Conservation (phyloP, 1,284 basidiomycete species). For the Ganoderma sinense region DNA sequence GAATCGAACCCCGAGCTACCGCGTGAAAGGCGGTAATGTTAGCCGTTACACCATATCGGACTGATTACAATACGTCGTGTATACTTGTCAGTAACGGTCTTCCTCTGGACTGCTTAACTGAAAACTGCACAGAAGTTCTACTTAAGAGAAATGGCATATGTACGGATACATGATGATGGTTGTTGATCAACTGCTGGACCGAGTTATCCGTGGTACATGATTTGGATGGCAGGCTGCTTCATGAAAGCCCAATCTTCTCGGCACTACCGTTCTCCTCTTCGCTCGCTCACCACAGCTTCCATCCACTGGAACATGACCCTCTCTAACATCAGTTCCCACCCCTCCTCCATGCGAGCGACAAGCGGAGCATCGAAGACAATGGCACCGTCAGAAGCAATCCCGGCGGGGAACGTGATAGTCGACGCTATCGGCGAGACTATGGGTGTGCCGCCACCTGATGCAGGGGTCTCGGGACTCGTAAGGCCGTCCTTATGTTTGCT, state of each 20-base stretch:
- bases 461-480: conserved; percentile 25
- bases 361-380: conserved; percentile 75
- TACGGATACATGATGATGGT: not conserved
- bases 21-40: conserved; percentile 47
- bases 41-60: conserved; percentile 36
- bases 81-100: not conserved
- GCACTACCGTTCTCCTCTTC: conserved; percentile 49
- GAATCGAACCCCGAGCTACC: conserved; percentile 82
- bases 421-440: conserved; percentile 39
- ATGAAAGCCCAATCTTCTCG: not conserved
- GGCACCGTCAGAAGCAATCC: conserved; percentile 41
- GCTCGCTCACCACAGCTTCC: conserved; percentile 72
- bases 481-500: conserved; percentile 29
- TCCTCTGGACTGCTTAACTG: too few species aligned
- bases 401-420: conserved; percentile 38
- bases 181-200: not conserved
- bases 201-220: not conserved
- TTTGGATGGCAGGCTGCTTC: not conserved
- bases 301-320: conserved; percentile 70
- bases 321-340: conserved; percentile 85
- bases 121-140: too few species aligned
- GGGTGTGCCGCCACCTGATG: conserved; percentile 36
- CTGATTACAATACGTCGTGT: not conserved
- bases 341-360: conserved; percentile 75
- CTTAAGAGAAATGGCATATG: not conserved